A percentile compares a stretch with the other conserved stretches of the same genome.
Conservation (phyloP, 306 rosid genomes). For the Quercus bicolor region DNA sequence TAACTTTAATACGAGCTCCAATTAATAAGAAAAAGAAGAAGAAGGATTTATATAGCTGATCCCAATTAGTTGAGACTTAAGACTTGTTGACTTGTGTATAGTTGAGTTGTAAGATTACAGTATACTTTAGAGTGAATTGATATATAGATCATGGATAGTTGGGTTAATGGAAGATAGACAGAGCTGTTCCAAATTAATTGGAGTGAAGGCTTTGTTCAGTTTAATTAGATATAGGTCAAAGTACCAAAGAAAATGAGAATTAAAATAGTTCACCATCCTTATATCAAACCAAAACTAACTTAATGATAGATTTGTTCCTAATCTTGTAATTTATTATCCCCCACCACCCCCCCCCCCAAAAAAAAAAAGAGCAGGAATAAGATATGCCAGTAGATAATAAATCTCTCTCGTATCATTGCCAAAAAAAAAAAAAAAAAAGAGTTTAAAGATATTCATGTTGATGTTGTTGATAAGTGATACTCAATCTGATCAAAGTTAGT, state of each 20-base stretch:
- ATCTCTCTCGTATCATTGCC: not conserved
- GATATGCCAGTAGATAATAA: not conserved
- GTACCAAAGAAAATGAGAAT: not conserved
- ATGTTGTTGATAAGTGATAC: too few relatives aligned
- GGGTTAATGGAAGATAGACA: not conserved
- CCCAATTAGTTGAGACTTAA: not conserved
- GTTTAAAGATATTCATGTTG: too few relatives aligned
- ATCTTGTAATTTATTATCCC: not conserved
- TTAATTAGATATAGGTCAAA: not conserved
- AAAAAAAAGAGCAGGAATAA: not conserved
- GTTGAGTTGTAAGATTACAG: not conserved
- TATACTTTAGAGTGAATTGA: not conserved
- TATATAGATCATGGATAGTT: not conserved
- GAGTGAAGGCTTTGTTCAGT: not conserved
- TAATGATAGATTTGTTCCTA: not conserved
- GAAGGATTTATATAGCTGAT: not conserved
- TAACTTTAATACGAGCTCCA: not conserved
- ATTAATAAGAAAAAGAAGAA: not conserved
- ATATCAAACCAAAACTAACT: slow-evolving; percentile 2
- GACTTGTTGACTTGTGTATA: not conserved
- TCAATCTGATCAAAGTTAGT: not conserved
- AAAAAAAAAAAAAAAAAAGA: not conserved
- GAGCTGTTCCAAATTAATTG: not conserved
- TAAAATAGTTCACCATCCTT: not conserved
- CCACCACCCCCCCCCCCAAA: not conserved